Evolutionary conservation across 1,284 basidiomycete genomes (phyloP).

Genomic region (Puccinia sorghi): DNA sequence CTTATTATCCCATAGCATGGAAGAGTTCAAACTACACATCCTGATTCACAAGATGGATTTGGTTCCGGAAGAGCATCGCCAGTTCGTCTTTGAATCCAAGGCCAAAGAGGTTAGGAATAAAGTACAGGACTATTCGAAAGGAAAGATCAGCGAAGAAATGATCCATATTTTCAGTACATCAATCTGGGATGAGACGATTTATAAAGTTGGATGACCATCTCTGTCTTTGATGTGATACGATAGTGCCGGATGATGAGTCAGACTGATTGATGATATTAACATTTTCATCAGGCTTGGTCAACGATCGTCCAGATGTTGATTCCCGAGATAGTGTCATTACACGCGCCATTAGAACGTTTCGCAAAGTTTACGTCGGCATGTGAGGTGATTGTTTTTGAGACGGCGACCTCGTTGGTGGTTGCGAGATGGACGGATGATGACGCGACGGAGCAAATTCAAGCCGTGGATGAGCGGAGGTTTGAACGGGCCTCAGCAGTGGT

Average conservation of each 20-base stretch:
- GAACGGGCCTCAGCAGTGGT: constrained; percentile 94
- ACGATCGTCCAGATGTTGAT: constrained; percentile 94
- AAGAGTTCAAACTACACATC: constrained; percentile 79
- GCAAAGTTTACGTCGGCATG: constrained; percentile 81
- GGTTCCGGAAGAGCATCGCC: constrained; percentile 60
- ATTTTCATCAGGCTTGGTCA: constrained; percentile 79
- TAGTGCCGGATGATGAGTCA: too few species aligned
- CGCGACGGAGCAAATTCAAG: constrained; percentile 60
- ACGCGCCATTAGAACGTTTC: constrained; percentile 79
- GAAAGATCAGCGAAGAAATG: constrained; percentile 52
- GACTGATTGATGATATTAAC: not conserved
- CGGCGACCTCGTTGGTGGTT: constrained; percentile 95
- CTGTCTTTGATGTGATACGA: not conserved
- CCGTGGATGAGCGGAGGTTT: constrained; percentile 77
- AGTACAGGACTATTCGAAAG: constrained; percentile 54
- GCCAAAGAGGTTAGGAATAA: constrained; percentile 60
- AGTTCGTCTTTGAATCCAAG: constrained; percentile 66
- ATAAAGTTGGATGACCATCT: constrained; percentile 68
- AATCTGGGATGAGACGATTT: constrained; percentile 87
- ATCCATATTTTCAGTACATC: constrained; percentile 44
- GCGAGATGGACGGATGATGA: constrained; percentile 60
- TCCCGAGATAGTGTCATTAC: constrained; percentile 85
- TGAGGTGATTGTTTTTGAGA: constrained; percentile 94
- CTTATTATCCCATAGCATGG: constrained; percentile 12
- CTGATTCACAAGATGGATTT: constrained; percentile 95